Percentiles rank a stretch among this genome's conserved stretches.
Conservation (phyloP, 371 early-diverging fungal species). For the Batkoa obscura region DNA sequence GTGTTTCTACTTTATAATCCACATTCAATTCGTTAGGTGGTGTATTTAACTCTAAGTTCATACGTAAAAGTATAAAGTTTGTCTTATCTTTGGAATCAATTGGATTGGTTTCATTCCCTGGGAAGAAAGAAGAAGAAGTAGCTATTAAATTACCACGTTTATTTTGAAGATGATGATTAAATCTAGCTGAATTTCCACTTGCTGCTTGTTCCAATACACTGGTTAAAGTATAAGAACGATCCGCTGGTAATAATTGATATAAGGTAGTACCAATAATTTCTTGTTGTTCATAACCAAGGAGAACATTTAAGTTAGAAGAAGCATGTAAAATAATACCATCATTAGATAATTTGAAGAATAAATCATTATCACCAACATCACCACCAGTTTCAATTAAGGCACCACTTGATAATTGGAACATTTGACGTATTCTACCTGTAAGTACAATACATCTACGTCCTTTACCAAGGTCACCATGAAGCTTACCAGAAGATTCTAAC, state of each 20-base stretch:
- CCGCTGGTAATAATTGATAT: conserved; percentile 30
- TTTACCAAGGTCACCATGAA: conserved; percentile 28
- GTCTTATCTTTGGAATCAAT: neutral
- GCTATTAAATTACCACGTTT: neutral
- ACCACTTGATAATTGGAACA: conserved; percentile 16
- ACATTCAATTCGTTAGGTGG: no score
- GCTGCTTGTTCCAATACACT: conserved; percentile 22
- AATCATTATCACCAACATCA: conserved; percentile 12
- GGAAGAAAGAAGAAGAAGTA: neutral
- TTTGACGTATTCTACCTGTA: conserved; percentile 26
- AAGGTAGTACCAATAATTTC: conserved; percentile 28
- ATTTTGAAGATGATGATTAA: neutral
- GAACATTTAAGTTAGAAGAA: conserved; percentile 16
- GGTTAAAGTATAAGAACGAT: conserved; percentile 24
- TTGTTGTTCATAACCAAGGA: conserved; percentile 20
- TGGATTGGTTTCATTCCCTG: neutral
- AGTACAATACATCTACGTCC: conserved; percentile 41
- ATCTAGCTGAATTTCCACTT: conserved; percentile 12
- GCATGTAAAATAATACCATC: conserved; percentile 35
- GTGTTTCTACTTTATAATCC: neutral
- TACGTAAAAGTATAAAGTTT: no score
- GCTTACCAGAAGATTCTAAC: conserved; percentile 35
- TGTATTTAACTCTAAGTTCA: no score
- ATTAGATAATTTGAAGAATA: conserved; percentile 38
- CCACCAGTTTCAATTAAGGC: conserved; percentile 8